phyloP scores from a whole-genome alignment of 83 land plant species.

The Diphasiastrum complanatum region DNA sequence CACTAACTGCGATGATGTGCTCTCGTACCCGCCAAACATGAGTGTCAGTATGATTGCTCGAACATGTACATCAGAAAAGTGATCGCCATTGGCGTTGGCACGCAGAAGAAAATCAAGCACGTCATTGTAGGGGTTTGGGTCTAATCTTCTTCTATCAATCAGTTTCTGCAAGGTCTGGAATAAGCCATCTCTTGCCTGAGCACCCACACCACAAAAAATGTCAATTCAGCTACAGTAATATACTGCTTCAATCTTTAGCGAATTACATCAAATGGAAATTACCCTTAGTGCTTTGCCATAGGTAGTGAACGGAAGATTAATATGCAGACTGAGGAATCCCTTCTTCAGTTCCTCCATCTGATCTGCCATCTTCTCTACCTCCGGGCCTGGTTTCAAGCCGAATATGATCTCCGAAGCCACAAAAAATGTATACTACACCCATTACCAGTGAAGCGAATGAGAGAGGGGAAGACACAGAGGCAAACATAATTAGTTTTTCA shows the following conservation, averaged over 20 bases:
- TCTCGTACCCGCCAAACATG: too few species aligned
- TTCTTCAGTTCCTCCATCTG: background rate
- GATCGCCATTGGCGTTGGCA: too few species aligned
- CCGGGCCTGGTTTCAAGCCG: background rate
- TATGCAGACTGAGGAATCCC: too few species aligned
- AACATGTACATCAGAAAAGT: too few species aligned
- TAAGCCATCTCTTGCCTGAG: background rate
- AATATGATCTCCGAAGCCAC: background rate
- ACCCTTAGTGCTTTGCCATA: slow-evolving; percentile 6
- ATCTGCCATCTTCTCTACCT: background rate
- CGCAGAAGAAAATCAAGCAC: background rate
- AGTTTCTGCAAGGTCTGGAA: background rate
- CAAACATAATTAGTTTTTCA: too few species aligned
- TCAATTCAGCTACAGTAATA: background rate
- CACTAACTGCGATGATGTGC: too few species aligned
- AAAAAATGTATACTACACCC: too few species aligned
- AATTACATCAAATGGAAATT: background rate
- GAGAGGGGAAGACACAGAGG: too few species aligned
- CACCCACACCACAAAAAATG: background rate
- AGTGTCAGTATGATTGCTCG: too few species aligned
- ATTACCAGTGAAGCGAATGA: too few species aligned
- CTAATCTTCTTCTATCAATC: background rate
- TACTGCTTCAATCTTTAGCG: background rate
- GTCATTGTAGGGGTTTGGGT: background rate
- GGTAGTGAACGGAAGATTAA: slow-evolving; percentile 12